A percentile compares a stretch with the other conserved stretches of the same genome.
Evolutionary conservation across 768 basidiomycete species (phyloP).

Genomic region (Gymnopilus junonius): DNA sequence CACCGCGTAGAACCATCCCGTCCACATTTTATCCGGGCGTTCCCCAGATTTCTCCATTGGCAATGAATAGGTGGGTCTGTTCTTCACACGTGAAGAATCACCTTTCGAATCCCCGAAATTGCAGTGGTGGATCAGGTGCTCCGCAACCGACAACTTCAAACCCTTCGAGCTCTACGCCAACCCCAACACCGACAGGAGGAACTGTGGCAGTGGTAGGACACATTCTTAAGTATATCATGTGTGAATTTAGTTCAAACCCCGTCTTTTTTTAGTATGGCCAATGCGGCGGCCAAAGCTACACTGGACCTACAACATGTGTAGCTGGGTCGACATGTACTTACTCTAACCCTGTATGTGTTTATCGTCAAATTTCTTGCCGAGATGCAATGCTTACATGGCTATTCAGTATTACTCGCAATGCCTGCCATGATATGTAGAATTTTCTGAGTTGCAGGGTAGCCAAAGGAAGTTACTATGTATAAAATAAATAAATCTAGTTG

Average conservation of each 20-base stretch:
- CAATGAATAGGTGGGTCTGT: background rate
- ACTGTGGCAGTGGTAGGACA: background rate
- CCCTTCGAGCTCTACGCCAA: background rate
- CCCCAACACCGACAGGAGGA: background rate
- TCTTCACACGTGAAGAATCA: background rate
- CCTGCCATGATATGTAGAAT: background rate
- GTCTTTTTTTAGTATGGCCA: background rate
- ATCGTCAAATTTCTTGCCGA: too few species aligned
- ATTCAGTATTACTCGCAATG: conserved; percentile 3
- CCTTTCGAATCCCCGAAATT: background rate
- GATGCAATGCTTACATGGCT: background rate
- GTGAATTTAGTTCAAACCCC: background rate
- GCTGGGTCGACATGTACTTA: background rate
- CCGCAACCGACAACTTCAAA: background rate
- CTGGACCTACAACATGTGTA: background rate
- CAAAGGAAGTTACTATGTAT: background rate
- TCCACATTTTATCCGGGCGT: background rate
- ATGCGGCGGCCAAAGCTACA: conserved; percentile 6
- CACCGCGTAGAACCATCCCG: background rate
- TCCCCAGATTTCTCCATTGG: conserved; percentile 1
- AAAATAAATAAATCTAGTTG: background rate
- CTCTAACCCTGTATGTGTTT: background rate
- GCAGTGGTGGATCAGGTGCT: background rate
- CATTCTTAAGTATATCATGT: background rate
- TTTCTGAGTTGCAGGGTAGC: background rate